phyloP scores from a whole-genome alignment of 163 green algal genomes.

The Coccomyxa subellipsoidea region DNA sequence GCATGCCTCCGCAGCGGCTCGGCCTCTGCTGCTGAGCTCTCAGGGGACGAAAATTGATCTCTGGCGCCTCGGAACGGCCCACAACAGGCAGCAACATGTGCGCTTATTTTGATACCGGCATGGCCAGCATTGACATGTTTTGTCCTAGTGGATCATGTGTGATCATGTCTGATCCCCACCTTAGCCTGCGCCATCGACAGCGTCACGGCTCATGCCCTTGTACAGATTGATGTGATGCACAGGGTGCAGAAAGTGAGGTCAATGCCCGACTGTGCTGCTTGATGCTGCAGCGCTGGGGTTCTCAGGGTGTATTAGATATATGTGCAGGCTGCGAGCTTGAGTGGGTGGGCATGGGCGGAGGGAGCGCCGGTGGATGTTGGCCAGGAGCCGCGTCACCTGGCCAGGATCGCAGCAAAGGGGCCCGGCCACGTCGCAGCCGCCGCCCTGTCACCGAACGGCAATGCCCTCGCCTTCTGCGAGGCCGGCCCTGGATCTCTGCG shows the following conservation, averaged over 20 bases:
- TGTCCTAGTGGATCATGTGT: no score
- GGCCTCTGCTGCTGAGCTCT: conserved; percentile 40
- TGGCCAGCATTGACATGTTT: not conserved
- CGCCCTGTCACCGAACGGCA: conserved; percentile 61
- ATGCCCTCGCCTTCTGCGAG: conserved; percentile 57
- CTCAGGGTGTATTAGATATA: no score
- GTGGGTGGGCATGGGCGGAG: not conserved
- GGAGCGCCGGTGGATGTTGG: not conserved
- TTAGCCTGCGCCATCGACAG: no score
- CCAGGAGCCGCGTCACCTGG: conserved; percentile 38
- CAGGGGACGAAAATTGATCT: conserved; percentile 46
- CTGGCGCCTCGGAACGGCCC: conserved; percentile 51
- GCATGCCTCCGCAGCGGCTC: not conserved
- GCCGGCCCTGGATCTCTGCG: conserved; percentile 21
- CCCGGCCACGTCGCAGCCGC: conserved; percentile 36
- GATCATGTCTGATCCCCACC: no score
- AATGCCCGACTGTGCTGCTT: no score
- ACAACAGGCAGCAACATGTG: not conserved
- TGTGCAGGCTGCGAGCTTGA: conserved; percentile 11
- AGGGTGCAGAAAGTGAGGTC: no score
- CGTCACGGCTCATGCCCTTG: no score
- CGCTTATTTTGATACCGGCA: not conserved
- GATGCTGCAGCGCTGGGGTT: no score
- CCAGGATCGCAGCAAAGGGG: conserved; percentile 16
- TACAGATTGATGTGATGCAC: no score